These are phyloP conservation scores for Spergularia bocconei DNA, from an alignment of 148 eudicot species.

Conservation along the genomic window DNA sequence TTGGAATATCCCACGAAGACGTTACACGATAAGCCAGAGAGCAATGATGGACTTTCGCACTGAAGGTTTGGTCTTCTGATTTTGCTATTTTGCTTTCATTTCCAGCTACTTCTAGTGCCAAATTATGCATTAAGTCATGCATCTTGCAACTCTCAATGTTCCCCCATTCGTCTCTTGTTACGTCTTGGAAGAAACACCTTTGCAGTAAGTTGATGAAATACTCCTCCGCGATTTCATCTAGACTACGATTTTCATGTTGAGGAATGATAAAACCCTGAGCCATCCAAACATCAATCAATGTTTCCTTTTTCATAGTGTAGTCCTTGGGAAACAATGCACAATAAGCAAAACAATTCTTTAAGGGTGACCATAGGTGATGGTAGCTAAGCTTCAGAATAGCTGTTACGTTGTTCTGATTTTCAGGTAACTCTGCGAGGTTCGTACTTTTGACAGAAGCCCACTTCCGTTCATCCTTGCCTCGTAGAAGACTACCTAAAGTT, in stretches of 20 bases:
- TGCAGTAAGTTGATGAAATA: not conserved
- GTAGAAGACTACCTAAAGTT: slow-evolving; percentile 23
- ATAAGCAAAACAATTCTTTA: slow-evolving; percentile 32
- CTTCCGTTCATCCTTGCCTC: slow-evolving; percentile 9
- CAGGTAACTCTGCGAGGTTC: slow-evolving; percentile 3
- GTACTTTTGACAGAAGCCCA: slow-evolving; percentile 18
- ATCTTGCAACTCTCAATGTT: slow-evolving; percentile 12
- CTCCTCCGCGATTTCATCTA: slow-evolving; percentile 5
- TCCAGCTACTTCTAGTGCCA: slow-evolving; percentile 15
- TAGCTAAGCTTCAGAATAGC: slow-evolving; percentile 27
- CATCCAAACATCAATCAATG: slow-evolving; percentile 25
- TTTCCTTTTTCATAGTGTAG: not conserved
- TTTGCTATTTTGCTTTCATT: not conserved
- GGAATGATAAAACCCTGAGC: slow-evolving; percentile 21
- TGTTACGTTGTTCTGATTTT: slow-evolving; percentile 8
- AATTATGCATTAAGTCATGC: slow-evolving; percentile 31
- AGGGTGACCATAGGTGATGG: not conserved
- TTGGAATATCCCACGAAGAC: slow-evolving; percentile 6
- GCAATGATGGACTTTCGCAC: slow-evolving; percentile 3
- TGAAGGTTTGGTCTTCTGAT: not conserved
- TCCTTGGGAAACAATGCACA: slow-evolving; percentile 35
- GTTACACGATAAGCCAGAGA: slow-evolving; percentile 16
- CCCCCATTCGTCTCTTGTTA: not conserved
- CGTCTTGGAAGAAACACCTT: slow-evolving; percentile 18
- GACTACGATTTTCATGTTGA: not conserved